phyloP scores from a whole-genome alignment of 805 yeast species.

The Myxozyma vanderwaltii region DNA sequence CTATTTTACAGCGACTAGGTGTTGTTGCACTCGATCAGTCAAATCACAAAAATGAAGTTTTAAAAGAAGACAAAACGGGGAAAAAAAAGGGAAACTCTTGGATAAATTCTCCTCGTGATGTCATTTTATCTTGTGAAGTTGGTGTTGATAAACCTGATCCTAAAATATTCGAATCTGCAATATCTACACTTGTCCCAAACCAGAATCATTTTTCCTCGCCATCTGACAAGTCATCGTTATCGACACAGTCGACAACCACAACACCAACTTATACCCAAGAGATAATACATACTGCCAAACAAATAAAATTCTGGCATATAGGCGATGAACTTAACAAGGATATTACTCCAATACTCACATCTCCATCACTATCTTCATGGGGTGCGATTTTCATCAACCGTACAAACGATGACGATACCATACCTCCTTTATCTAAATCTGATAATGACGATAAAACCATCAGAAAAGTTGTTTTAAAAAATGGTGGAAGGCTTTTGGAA shows the following conservation, averaged over 20 bases:
- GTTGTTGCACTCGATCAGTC: background rate
- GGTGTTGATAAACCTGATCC: slow-evolving; percentile 31
- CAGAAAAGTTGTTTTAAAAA: background rate
- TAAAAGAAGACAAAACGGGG: too few species aligned
- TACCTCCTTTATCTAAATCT: too few species aligned
- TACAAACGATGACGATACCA: background rate
- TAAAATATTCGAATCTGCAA: slow-evolving; percentile 23
- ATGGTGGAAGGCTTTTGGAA: slow-evolving; percentile 18
- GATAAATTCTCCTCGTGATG: slow-evolving; percentile 11
- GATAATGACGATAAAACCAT: too few species aligned
- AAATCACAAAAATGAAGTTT: too few species aligned
- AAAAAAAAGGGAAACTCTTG: background rate
- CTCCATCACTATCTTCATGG: background rate
- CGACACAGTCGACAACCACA: too few species aligned
- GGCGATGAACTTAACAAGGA: slow-evolving; percentile 31
- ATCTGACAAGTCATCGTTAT: too few species aligned
- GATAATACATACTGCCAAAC: background rate
- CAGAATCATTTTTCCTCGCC: too few species aligned
- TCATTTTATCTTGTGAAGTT: slow-evolving; percentile 24
- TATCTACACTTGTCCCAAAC: background rate
- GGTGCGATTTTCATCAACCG: slow-evolving; percentile 3
- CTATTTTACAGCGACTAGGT: slow-evolving; percentile 19
- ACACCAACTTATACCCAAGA: background rate
- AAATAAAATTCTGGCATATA: slow-evolving; percentile 22
- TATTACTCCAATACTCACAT: slow-evolving; percentile 8